A percentile compares a stretch with the other conserved stretches of the same genome.
Evolutionary conservation across 148 eudicot genomes (phyloP).

Genomic region (Chenopodium suecicum): DNA sequence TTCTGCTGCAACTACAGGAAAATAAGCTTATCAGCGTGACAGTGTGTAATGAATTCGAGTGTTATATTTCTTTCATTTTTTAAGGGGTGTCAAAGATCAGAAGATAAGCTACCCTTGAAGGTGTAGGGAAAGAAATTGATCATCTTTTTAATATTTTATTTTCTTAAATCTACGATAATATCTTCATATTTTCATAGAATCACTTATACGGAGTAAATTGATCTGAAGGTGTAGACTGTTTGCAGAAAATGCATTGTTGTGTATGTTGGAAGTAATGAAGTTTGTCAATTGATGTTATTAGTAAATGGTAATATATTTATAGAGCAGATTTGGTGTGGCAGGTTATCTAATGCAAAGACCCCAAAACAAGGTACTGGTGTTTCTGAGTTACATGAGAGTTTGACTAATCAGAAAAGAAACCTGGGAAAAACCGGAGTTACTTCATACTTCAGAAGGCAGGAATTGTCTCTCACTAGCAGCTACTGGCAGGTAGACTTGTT

Average conservation of each 20-base stretch:
- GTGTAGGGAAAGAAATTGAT: background rate
- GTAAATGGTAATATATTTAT: background rate
- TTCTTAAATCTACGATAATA: background rate
- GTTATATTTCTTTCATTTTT: no score
- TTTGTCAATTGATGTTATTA: background rate
- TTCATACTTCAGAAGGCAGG: slow-evolving; percentile 83
- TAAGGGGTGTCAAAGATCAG: background rate
- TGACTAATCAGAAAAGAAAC: slow-evolving; percentile 39
- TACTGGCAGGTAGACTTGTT: slow-evolving; percentile 80
- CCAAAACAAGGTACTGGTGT: slow-evolving; percentile 37
- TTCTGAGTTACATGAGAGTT: slow-evolving; percentile 33
- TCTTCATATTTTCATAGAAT: background rate
- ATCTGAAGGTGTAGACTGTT: background rate
- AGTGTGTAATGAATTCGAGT: background rate
- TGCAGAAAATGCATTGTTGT: background rate
- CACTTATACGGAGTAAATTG: background rate
- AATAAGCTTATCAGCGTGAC: background rate
- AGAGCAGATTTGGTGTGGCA: slow-evolving; percentile 30
- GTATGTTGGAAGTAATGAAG: background rate
- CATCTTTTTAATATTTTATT: background rate
- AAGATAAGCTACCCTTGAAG: background rate
- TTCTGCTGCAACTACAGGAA: background rate
- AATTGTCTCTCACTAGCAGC: slow-evolving; percentile 57
- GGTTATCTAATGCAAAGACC: slow-evolving; percentile 49
- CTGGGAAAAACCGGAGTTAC: slow-evolving; percentile 62